Percentiles rank a stretch among this genome's conserved stretches.
These are phyloP conservation scores for Geoglossum glabrum DNA, from an alignment of 495 filamentous ascomycete species.

Conservation along the genomic window DNA sequence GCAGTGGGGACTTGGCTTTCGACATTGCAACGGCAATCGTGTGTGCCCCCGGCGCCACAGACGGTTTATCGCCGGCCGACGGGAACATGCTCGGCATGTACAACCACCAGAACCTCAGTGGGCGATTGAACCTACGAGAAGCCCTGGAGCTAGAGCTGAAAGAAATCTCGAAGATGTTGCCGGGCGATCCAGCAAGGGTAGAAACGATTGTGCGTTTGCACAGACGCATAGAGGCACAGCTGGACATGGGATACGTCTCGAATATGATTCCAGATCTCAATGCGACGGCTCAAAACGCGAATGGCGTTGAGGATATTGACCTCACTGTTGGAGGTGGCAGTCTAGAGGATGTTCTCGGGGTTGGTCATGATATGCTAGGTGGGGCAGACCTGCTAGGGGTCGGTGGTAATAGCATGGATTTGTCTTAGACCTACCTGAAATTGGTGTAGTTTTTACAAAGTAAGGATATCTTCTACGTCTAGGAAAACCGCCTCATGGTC, in stretches of 20 bases:
- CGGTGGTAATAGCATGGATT: neutral
- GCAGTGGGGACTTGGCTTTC: conserved; percentile 41
- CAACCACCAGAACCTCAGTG: neutral
- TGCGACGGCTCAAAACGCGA: neutral
- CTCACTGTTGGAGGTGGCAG: neutral
- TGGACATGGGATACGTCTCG: neutral
- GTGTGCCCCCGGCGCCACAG: conserved; percentile 39
- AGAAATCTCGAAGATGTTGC: conserved; percentile 39
- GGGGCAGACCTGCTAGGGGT: neutral
- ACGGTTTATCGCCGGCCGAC: conserved; percentile 22
- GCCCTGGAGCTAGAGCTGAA: conserved; percentile 44
- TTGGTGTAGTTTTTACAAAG: neutral
- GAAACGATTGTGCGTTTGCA: conserved; percentile 57
- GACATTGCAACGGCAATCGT: conserved; percentile 58
- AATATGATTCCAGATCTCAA: neutral
- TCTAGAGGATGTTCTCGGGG: neutral
- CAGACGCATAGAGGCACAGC: conserved; percentile 47
- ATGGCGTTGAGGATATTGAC: neutral
- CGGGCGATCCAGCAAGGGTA: conserved; percentile 32
- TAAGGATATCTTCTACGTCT: neutral
- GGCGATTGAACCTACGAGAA: conserved; percentile 37
- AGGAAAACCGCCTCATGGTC: too few species aligned
- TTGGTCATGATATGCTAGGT: neutral
- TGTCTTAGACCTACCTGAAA: neutral
- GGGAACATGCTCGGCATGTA: conserved; percentile 5